These are phyloP conservation scores for Galerina sulciceps DNA, from an alignment of 768 basidiomycete genomes.

Conservation along the genomic window DNA sequence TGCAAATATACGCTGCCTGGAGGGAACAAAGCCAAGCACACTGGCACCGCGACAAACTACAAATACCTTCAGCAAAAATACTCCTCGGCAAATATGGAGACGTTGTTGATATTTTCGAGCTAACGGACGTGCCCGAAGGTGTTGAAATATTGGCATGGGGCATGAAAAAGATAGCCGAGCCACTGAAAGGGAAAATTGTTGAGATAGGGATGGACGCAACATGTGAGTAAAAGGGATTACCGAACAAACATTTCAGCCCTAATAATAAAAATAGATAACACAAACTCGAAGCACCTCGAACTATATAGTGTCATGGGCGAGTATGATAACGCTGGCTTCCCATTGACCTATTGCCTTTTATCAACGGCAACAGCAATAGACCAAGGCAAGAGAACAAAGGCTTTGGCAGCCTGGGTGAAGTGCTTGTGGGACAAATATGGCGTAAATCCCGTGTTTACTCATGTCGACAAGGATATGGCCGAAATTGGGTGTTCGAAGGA, in stretches of 20 bases:
- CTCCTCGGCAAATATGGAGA: neutral
- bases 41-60: neutral
- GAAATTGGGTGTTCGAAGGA: slow-evolving; percentile 15
- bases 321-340: slow-evolving; percentile 28
- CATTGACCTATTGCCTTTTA: slow-evolving; percentile 25
- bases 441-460: slow-evolving; percentile 15
- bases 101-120: neutral
- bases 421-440: slow-evolving; percentile 6
- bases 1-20: slow-evolving; percentile 32
- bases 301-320: slow-evolving; percentile 27
- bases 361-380: slow-evolving; percentile 23
- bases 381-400: slow-evolving; percentile 19
- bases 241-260: too few relatives aligned
- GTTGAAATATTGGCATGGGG: neutral
- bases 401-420: slow-evolving; percentile 17
- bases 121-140: neutral
- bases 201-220: slow-evolving; percentile 28
- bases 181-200: slow-evolving; percentile 18
- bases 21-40: slow-evolving; percentile 27
- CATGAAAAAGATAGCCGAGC: slow-evolving; percentile 19
- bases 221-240: slow-evolving; percentile 8
- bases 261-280: slow-evolving; percentile 27
- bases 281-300: slow-evolving; percentile 29
- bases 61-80: neutral
- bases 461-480: slow-evolving; percentile 23